These are phyloP conservation scores for Eremomyces bilateralis DNA, from an alignment of 495 filamentous ascomycete genomes.

Conservation along the genomic window DNA sequence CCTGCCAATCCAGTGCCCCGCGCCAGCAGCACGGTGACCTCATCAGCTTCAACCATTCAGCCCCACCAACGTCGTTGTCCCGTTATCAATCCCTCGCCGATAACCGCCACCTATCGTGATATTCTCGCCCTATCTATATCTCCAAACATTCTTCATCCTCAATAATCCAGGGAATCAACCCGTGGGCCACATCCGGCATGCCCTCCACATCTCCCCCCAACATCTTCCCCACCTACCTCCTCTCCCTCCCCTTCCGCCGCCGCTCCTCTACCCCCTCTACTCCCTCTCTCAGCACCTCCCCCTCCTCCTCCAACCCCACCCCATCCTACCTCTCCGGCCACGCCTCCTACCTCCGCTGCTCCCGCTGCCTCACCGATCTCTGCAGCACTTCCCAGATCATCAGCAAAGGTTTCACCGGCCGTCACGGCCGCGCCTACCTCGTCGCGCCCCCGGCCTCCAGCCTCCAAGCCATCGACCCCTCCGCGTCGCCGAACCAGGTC, in stretches of 20 bases:
- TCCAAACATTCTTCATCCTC: too few relatives aligned
- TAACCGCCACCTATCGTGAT: too few relatives aligned
- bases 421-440: conserved; percentile 84
- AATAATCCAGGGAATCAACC: too few relatives aligned
- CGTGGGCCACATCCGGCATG: too few relatives aligned
- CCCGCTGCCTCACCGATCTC: conserved; percentile 50
- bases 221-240: conserved; percentile 29
- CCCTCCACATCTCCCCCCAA: too few relatives aligned
- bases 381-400: conserved; percentile 62
- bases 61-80: too few relatives aligned
- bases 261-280: conserved; percentile 17
- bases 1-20: too few relatives aligned
- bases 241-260: conserved; percentile 28
- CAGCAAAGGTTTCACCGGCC: conserved; percentile 78
- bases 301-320: conserved; percentile 7
- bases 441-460: conserved; percentile 30
- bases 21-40: too few relatives aligned
- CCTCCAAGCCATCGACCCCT: background rate
- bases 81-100: too few relatives aligned
- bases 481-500: background rate
- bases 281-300: conserved; percentile 9
- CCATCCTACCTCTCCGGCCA: conserved; percentile 25
- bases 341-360: conserved; percentile 47
- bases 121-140: too few relatives aligned
- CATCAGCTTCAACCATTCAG: too few relatives aligned